These are phyloP conservation scores for Echium plantagineum DNA, from an alignment of 257 asterid species.

Conservation along the genomic window DNA sequence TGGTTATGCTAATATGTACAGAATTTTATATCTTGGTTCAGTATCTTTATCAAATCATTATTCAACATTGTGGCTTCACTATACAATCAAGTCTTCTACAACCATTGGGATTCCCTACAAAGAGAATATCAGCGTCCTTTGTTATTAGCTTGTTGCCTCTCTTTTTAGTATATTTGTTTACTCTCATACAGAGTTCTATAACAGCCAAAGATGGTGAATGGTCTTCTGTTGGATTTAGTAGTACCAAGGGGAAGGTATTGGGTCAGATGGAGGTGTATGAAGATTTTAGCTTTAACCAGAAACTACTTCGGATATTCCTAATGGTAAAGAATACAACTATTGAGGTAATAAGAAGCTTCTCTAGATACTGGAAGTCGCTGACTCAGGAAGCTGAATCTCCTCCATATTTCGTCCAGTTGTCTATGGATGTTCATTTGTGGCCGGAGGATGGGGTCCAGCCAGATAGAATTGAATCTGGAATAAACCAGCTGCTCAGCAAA, in stretches of 20 bases:
- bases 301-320: constrained; percentile 32
- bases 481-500: constrained; percentile 60
- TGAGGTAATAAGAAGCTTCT: constrained; percentile 43
- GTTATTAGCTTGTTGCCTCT: constrained; percentile 80
- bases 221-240: constrained; percentile 55
- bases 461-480: constrained; percentile 91
- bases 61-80: constrained; percentile 92
- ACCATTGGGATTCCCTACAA: constrained; percentile 74
- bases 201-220: constrained; percentile 97
- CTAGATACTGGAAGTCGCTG: constrained; percentile 91
- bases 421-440: constrained; percentile 81
- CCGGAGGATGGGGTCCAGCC: constrained; percentile 99
- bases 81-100: constrained; percentile 57
- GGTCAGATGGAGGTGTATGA: constrained; percentile 24
- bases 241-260: constrained; percentile 31
- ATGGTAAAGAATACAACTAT: constrained; percentile 28
- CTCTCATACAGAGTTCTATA: constrained; percentile 91
- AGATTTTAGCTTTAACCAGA: constrained; percentile 53
- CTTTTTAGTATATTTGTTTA: constrained; percentile 78
- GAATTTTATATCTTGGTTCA: constrained; percentile 74
- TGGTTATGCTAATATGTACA: constrained; percentile 76
- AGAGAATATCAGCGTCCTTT: constrained; percentile 66
- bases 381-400: constrained; percentile 99
- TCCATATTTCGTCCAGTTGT: constrained; percentile 91
- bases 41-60: constrained; percentile 80